phyloP scores from a whole-genome alignment of 2,329 filamentous ascomycete species.

The Epichloe coenophiala region DNA sequence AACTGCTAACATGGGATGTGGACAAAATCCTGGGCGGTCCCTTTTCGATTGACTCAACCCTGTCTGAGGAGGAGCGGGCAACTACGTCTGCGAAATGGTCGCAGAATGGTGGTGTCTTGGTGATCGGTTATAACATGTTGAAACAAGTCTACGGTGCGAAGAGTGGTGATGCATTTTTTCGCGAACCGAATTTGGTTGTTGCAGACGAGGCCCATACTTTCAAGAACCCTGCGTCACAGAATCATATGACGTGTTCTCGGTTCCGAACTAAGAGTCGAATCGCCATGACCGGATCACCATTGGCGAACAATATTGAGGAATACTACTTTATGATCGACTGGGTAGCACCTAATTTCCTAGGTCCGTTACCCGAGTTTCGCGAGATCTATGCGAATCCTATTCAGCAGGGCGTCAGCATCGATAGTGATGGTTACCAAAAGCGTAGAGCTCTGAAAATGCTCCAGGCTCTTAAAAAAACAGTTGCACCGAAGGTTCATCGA shows the following conservation, averaged over 20 bases:
- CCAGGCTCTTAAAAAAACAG: conserved; percentile 53
- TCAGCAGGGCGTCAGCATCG: conserved; percentile 51
- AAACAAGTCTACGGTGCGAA: conserved; percentile 24
- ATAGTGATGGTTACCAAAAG: conserved; percentile 44
- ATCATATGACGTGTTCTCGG: conserved; percentile 37
- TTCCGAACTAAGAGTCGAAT: conserved; percentile 61
- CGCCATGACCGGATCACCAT: conserved; percentile 73
- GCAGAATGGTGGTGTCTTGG: conserved; percentile 52
- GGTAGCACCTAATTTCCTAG: conserved; percentile 70
- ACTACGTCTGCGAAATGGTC: conserved; percentile 45
- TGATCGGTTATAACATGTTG: conserved; percentile 65
- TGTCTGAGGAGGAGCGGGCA: conserved; percentile 24
- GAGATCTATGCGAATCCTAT: conserved; percentile 62
- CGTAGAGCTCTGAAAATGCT: conserved; percentile 52
- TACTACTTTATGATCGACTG: conserved; percentile 83
- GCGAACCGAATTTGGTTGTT: conserved; percentile 58
- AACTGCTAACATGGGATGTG: conserved; percentile 58
- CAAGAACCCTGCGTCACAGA: conserved; percentile 48
- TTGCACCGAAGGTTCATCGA: conserved; percentile 67
- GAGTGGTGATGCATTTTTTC: conserved; percentile 33
- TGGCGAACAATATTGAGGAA: conserved; percentile 73
- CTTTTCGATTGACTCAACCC: conserved; percentile 36
- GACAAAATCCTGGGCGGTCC: conserved; percentile 39
- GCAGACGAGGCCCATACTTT: conserved; percentile 76
- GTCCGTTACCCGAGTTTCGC: conserved; percentile 53